phyloP scores from a whole-genome alignment of 129 eudicot species.

The Lactuca saligna region DNA sequence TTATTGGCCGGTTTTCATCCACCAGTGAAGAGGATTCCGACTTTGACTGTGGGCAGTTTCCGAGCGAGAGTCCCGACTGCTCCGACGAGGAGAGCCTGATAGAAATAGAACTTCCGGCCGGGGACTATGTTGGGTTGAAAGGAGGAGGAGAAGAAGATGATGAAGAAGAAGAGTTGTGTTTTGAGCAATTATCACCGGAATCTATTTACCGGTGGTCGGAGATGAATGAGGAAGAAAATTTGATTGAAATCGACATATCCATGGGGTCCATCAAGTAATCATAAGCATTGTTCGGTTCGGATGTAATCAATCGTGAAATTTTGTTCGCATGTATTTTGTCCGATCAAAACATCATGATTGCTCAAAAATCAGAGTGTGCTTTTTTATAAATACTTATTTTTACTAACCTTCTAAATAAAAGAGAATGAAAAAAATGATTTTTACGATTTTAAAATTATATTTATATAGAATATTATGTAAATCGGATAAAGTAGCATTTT shows the following conservation, averaged over 20 bases:
- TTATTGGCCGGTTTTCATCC: slow-evolving; percentile 29
- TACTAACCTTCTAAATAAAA: too few relatives aligned
- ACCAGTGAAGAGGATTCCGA: slow-evolving; percentile 57
- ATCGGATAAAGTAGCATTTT: too few relatives aligned
- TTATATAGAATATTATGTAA: too few relatives aligned
- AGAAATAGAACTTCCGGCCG: slow-evolving; percentile 68
- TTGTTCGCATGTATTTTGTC: slow-evolving; percentile 1
- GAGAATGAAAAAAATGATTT: not conserved
- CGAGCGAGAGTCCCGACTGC: slow-evolving; percentile 42
- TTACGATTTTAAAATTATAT: too few relatives aligned
- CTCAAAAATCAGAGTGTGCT: not conserved
- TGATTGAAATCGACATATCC: slow-evolving; percentile 78
- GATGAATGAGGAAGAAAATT: slow-evolving; percentile 70
- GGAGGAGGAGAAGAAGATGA: slow-evolving; percentile 17
- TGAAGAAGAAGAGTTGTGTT: slow-evolving; percentile 5
- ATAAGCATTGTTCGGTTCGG: not conserved
- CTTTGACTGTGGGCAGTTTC: slow-evolving; percentile 22
- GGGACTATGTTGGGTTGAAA: slow-evolving; percentile 37
- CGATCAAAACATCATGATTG: not conserved
- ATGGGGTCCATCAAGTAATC: slow-evolving; percentile 82
- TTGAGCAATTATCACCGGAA: slow-evolving; percentile 26
- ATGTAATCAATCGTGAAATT: not conserved
- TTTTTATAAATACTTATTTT: too few relatives aligned
- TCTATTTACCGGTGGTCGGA: slow-evolving; percentile 34
- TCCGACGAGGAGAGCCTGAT: slow-evolving; percentile 81